A percentile compares a stretch with the other conserved stretches of the same genome.
Conservation (phyloP, 176 grass and related monocot species). For the Aegilops longissima region DNA sequence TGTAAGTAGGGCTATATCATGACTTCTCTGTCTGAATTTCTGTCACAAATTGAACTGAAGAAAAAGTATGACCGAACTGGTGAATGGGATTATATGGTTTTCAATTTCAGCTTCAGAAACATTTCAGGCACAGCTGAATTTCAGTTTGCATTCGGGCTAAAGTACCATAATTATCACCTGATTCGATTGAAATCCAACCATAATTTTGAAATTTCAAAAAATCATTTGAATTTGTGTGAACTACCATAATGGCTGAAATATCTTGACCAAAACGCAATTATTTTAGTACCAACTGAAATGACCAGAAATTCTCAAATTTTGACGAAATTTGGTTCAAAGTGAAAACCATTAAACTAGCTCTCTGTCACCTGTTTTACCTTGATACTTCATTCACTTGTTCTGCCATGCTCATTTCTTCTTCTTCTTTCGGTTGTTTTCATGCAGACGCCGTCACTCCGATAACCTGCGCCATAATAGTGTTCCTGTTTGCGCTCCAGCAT, state of each 20-base stretch:
- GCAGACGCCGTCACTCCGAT: slow-evolving; percentile 85
- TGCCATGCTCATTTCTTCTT: neutral
- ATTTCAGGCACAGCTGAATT: too few species aligned
- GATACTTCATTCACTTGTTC: neutral
- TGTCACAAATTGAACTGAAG: neutral
- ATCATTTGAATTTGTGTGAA: too few species aligned
- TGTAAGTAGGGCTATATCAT: neutral
- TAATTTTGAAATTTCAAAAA: too few species aligned
- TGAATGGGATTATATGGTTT: neutral
- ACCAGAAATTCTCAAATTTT: too few species aligned
- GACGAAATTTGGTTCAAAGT: too few species aligned
- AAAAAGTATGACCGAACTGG: neutral
- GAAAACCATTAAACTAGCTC: neutral
- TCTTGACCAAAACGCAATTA: too few species aligned
- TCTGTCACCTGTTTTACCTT: slow-evolving; percentile 1
- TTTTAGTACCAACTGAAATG: too few species aligned
- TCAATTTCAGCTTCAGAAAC: too few species aligned
- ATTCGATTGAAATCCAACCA: too few species aligned
- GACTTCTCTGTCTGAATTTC: neutral
- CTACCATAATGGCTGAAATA: too few species aligned
- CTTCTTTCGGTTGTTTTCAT: neutral
- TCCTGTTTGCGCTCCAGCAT: slow-evolving; percentile 85
- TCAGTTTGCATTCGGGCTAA: too few species aligned
- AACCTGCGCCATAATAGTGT: slow-evolving; percentile 75
- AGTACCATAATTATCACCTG: too few species aligned